Conservation (phyloP, 2,329 filamentous ascomycete genomes). For the Alternaria sp. region DNA sequence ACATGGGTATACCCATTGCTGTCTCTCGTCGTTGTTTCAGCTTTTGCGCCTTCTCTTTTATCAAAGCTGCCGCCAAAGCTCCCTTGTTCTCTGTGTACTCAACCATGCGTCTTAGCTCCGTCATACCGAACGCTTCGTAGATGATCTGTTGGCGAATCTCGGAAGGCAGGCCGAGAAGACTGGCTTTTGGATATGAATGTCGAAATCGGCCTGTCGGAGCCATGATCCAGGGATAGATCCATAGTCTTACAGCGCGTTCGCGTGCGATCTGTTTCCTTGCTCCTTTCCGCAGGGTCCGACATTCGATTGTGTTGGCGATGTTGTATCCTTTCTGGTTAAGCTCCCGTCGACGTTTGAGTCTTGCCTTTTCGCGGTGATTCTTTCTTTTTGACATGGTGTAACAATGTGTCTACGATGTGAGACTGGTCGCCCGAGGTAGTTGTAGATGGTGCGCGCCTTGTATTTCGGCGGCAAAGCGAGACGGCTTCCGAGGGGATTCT, state of each 20-base stretch:
- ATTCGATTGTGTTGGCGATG: background rate
- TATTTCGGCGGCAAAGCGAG: background rate
- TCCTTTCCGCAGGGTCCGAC: constrained; percentile 4
- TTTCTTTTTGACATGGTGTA: background rate
- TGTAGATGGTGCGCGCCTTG: background rate
- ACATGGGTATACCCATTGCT: background rate
- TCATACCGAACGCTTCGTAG: background rate
- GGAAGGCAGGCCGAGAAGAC: constrained; percentile 18
- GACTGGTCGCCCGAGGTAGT: background rate
- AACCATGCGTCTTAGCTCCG: background rate
- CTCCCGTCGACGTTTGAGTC: background rate
- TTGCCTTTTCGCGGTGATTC: background rate
- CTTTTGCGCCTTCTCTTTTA: background rate
- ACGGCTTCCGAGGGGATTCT: background rate
- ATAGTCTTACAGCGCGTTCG: background rate
- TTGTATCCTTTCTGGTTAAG: background rate
- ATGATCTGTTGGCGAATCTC: constrained; percentile 23
- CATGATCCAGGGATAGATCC: constrained; percentile 13
- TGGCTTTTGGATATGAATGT: constrained; percentile 1
- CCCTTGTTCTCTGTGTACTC: background rate
- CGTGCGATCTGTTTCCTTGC: constrained; percentile 1
- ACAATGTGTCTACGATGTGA: background rate
- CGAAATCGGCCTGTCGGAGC: background rate
- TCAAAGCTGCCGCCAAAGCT: background rate
- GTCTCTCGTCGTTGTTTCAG: background rate